Percentiles rank a stretch among this genome's conserved stretches.
Evolutionary conservation across 106 monocot genomes (phyloP).

Genomic region (Gastrodia elata): DNA sequence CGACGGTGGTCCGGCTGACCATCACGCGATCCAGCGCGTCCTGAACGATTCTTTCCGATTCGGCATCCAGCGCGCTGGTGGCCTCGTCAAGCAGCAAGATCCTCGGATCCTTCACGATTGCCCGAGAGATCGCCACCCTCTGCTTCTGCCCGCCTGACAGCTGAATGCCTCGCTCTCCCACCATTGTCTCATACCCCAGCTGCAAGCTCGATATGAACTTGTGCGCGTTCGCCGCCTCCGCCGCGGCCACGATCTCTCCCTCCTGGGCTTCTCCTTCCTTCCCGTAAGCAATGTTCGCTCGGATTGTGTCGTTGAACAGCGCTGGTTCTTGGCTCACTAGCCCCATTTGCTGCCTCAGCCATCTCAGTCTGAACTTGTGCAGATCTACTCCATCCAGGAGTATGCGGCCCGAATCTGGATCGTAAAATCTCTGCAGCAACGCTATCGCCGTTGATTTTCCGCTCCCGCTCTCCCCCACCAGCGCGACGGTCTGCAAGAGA

Average conservation of each 20-base stretch:
- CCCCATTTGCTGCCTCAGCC: slow-evolving; percentile 22
- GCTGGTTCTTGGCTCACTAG: slow-evolving; percentile 17
- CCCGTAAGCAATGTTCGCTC: slow-evolving; percentile 17
- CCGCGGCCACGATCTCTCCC: slow-evolving; percentile 10
- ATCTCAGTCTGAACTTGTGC: slow-evolving; percentile 8
- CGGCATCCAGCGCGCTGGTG: slow-evolving; percentile 2
- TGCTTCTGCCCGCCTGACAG: background rate
- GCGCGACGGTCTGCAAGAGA: slow-evolving; percentile 19
- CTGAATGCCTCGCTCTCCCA: slow-evolving; percentile 4
- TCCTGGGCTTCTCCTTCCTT: slow-evolving; percentile 11
- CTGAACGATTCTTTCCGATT: slow-evolving; percentile 7
- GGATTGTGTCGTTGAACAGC: slow-evolving; percentile 22
- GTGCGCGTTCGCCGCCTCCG: slow-evolving; percentile 14
- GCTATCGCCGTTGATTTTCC: slow-evolving; percentile 14
- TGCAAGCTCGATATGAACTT: slow-evolving; percentile 14
- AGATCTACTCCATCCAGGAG: slow-evolving; percentile 10
- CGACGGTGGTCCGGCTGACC: background rate
- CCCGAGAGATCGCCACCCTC: background rate
- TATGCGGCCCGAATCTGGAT: slow-evolving; percentile 12
- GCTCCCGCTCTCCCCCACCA: slow-evolving; percentile 16
- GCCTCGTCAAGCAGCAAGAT: slow-evolving; percentile 7
- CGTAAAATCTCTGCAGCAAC: slow-evolving; percentile 20
- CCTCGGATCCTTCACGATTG: background rate
- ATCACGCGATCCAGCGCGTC: slow-evolving; percentile 4
- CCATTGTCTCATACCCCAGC: slow-evolving; percentile 8